These are phyloP conservation scores for Fomitopsis serialis DNA, from an alignment of 768 basidiomycete genomes.

Conservation along the genomic window DNA sequence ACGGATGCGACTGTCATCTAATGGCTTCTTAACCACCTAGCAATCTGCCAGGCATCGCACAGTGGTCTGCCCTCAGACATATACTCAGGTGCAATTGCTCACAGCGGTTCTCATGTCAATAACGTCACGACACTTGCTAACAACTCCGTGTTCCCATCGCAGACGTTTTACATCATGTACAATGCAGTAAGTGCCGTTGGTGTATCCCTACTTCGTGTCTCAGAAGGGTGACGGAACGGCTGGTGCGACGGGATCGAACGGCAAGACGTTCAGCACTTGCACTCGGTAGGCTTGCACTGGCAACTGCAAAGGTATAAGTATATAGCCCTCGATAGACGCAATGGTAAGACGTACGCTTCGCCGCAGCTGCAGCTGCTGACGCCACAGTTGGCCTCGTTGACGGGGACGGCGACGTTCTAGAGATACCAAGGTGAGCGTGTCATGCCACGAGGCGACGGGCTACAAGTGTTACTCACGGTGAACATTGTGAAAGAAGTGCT, in stretches of 20 bases:
- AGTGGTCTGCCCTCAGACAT: too few species aligned
- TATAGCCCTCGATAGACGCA: background rate
- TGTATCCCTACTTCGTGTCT: too few species aligned
- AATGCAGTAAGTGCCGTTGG: too few species aligned
- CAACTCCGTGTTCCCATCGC: too few species aligned
- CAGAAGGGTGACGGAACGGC: too few species aligned
- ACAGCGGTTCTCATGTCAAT: too few species aligned
- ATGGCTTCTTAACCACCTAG: too few species aligned
- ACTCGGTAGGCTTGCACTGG: slow-evolving; percentile 52
- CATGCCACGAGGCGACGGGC: background rate
- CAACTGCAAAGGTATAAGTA: slow-evolving; percentile 35
- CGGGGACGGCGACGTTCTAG: slow-evolving; percentile 25
- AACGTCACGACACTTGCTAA: too few species aligned
- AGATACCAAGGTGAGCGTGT: background rate
- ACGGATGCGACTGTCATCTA: too few species aligned
- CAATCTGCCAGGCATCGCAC: too few species aligned
- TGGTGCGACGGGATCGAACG: background rate
- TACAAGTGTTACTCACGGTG: slow-evolving; percentile 7
- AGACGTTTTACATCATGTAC: too few species aligned
- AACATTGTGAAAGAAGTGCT: slow-evolving; percentile 10
- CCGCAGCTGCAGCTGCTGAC: slow-evolving; percentile 47
- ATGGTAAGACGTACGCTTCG: slow-evolving; percentile 29
- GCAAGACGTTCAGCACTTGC: slow-evolving; percentile 49
- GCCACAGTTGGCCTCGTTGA: slow-evolving; percentile 44
- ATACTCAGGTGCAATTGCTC: too few species aligned